These are phyloP conservation scores for Paecilomyces sp. DNA, from an alignment of 2,329 filamentous ascomycete species.

Conservation along the genomic window DNA sequence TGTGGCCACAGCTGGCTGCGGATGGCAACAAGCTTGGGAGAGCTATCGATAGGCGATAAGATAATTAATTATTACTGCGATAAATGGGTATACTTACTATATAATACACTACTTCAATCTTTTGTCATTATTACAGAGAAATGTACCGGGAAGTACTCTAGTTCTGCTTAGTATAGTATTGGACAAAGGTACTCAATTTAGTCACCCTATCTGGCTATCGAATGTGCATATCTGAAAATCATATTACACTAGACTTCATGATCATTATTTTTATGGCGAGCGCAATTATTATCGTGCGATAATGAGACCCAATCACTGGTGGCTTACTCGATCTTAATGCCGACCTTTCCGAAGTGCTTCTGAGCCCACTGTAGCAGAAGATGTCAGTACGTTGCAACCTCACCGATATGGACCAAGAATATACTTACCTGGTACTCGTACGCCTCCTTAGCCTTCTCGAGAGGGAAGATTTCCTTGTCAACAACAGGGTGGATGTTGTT, in stretches of 20 bases:
- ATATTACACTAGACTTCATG: background rate
- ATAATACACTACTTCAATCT: background rate
- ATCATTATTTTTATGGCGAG: background rate
- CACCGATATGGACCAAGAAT: constrained; percentile 8
- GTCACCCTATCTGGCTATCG: too few species aligned
- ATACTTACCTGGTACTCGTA: constrained; percentile 45
- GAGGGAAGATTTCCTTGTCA: constrained; percentile 50
- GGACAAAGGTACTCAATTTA: too few species aligned
- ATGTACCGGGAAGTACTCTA: too few species aligned
- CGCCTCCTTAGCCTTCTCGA: constrained; percentile 47
- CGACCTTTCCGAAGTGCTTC: constrained; percentile 52
- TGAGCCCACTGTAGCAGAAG: constrained; percentile 33
- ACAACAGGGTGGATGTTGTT: constrained; percentile 54
- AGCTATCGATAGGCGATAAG: background rate
- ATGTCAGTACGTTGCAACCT: constrained; percentile 10
- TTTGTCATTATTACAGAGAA: too few species aligned
- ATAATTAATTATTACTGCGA: background rate
- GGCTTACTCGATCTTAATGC: constrained; percentile 36
- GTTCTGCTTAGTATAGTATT: too few species aligned
- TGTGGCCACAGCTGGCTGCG: background rate
- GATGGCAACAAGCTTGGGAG: background rate
- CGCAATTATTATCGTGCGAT: background rate
- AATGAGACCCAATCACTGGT: constrained; percentile 3
- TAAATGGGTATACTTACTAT: background rate
- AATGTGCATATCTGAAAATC: too few species aligned